Conservation (phyloP, 768 basidiomycete species). For the Hemileccinum rubropunctum region DNA sequence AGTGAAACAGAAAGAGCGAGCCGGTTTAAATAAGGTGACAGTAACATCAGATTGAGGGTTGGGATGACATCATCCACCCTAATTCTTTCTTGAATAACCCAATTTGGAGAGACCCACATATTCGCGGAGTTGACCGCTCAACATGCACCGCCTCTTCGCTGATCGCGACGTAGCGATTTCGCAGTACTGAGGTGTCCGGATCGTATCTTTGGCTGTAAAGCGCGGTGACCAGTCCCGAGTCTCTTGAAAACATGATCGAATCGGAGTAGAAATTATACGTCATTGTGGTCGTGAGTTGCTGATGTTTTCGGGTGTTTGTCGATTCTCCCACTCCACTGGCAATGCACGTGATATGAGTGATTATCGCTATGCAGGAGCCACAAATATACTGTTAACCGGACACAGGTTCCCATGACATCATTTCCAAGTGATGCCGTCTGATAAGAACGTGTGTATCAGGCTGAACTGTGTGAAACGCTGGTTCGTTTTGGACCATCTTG, state of each 20-base stretch:
- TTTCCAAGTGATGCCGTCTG: too few relatives aligned
- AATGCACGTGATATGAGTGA: background rate
- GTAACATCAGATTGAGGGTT: background rate
- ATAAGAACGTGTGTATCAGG: too few relatives aligned
- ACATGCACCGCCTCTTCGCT: background rate
- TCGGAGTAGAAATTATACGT: too few relatives aligned
- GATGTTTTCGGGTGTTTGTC: background rate
- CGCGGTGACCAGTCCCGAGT: background rate
- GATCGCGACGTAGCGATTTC: background rate
- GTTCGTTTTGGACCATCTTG: too few relatives aligned
- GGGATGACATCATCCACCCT: conserved; percentile 24
- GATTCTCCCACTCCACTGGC: background rate
- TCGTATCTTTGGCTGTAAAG: background rate
- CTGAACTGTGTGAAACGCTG: too few relatives aligned
- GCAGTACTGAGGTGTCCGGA: background rate
- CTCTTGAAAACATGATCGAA: too few relatives aligned
- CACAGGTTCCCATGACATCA: too few relatives aligned
- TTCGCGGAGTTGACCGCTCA: background rate
- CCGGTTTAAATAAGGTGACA: conserved; percentile 9
- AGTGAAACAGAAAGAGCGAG: background rate
- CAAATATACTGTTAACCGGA: too few relatives aligned
- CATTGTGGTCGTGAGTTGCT: too few relatives aligned
- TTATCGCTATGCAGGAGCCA: background rate
- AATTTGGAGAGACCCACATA: background rate
- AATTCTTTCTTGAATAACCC: background rate